Conservation (phyloP, 441 rosid species). For the Corymbia citriodora region DNA sequence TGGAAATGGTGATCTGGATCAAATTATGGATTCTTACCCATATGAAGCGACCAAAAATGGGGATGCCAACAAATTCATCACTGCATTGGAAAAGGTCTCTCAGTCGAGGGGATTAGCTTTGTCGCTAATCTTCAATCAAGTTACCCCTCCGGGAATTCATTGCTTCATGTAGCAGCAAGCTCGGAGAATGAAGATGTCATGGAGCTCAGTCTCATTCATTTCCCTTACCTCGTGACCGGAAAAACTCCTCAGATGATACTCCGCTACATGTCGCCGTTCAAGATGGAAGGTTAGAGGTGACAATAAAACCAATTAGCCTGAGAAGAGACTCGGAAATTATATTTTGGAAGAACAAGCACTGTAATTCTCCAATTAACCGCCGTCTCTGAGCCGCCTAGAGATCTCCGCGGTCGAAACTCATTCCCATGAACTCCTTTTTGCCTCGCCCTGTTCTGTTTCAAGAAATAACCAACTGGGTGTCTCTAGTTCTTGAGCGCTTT, state of each 20-base stretch:
- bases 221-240: background rate
- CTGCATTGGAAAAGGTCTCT: background rate
- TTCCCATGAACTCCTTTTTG: no score
- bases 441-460: no score
- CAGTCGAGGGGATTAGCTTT: background rate
- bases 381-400: no score
- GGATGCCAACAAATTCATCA: background rate
- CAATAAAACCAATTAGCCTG: fast-evolving
- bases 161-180: background rate
- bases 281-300: background rate
- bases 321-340: background rate
- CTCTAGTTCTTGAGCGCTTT: no score
- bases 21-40: background rate
- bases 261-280: background rate
- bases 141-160: background rate
- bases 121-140: background rate
- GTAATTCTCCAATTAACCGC: no score
- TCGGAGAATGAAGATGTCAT: background rate
- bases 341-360: background rate
- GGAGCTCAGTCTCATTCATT: background rate
- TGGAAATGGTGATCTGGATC: background rate
- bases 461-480: no score
- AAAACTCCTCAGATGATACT: background rate
- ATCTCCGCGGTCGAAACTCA: no score
- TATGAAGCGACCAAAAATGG: background rate